A percentile compares a stretch with the other conserved stretches of the same genome.
Evolutionary conservation across 164 flowering plant species (phyloP).

Genomic region (Dillenia suffruticosa): DNA sequence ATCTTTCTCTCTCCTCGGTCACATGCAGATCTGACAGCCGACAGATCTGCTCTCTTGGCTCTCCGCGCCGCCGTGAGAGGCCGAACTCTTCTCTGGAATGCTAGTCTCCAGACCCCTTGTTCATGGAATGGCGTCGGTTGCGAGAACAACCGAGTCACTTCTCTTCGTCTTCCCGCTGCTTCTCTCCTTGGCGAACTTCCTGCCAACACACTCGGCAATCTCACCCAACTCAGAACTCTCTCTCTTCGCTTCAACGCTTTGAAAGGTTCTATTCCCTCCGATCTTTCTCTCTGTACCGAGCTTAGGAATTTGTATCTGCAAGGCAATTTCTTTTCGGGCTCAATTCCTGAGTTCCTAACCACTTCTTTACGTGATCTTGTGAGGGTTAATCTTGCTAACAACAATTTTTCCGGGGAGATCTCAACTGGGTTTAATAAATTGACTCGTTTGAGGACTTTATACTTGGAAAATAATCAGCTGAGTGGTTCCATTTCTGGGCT

Average conservation of each 20-base stretch:
- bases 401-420: constrained; percentile 47
- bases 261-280: constrained; percentile 41
- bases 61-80: too few species aligned
- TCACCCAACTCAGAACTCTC: constrained; percentile 37
- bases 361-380: constrained; percentile 25
- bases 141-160: constrained; percentile 23
- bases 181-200: constrained; percentile 49
- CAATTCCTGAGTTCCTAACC: constrained; percentile 28
- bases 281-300: constrained; percentile 17
- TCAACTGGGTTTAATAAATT: constrained; percentile 31
- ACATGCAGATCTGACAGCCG: too few species aligned
- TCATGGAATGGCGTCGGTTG: constrained; percentile 49
- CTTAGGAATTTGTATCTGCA: constrained; percentile 49
- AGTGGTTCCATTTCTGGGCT: constrained; percentile 42
- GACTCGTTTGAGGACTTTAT: constrained; percentile 36
- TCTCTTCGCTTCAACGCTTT: constrained; percentile 50
- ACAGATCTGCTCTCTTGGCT: too few species aligned
- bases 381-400: constrained; percentile 39
- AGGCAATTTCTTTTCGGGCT: constrained; percentile 43
- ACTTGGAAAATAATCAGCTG: constrained; percentile 22
- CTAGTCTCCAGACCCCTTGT: background rate
- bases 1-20: too few species aligned
- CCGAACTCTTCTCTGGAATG: background rate
- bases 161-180: constrained; percentile 41
- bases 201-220: constrained; percentile 26